These are phyloP conservation scores for Lactuca sativa DNA, from an alignment of 129 eudicot genomes.

Conservation along the genomic window DNA sequence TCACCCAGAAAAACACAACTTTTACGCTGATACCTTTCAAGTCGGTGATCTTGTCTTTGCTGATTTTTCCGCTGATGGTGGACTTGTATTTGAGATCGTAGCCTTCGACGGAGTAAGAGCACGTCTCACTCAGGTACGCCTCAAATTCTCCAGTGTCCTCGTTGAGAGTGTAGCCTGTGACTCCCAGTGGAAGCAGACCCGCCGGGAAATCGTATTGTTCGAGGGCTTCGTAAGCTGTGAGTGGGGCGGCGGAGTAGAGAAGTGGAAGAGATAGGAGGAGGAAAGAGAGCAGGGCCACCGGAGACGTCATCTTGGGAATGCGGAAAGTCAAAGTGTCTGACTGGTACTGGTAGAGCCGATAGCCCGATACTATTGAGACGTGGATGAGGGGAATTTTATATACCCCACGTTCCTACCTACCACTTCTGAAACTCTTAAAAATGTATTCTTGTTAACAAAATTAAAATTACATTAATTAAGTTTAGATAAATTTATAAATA, in stretches of 20 bases:
- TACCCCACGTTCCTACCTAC: constrained; percentile 7
- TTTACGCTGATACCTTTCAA: constrained; percentile 63
- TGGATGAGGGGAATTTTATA: background rate
- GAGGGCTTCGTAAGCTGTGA: constrained; percentile 46
- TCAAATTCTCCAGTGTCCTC: constrained; percentile 50
- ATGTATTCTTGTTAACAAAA: too few relatives aligned
- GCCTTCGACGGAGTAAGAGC: constrained; percentile 53
- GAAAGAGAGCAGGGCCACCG: constrained; percentile 9
- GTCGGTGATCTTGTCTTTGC: constrained; percentile 34
- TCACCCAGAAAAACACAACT: constrained; percentile 61
- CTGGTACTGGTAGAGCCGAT: constrained; percentile 5
- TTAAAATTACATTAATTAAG: too few relatives aligned
- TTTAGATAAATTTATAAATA: too few relatives aligned
- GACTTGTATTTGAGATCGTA: constrained; percentile 45
- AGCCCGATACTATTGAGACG: background rate
- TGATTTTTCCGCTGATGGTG: constrained; percentile 50
- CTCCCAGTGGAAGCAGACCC: constrained; percentile 61
- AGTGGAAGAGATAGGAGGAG: constrained; percentile 20
- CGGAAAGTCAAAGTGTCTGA: constrained; percentile 23
- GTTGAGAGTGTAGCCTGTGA: constrained; percentile 57
- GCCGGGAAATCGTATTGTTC: constrained; percentile 48
- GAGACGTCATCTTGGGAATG: constrained; percentile 18
- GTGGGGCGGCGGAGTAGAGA: constrained; percentile 6
- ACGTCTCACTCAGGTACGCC: constrained; percentile 41
- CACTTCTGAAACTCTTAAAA: background rate